Base-by-base conservation (phyloP, 768 basidiomycete genomes). In the Suillus alpinus region DNA sequence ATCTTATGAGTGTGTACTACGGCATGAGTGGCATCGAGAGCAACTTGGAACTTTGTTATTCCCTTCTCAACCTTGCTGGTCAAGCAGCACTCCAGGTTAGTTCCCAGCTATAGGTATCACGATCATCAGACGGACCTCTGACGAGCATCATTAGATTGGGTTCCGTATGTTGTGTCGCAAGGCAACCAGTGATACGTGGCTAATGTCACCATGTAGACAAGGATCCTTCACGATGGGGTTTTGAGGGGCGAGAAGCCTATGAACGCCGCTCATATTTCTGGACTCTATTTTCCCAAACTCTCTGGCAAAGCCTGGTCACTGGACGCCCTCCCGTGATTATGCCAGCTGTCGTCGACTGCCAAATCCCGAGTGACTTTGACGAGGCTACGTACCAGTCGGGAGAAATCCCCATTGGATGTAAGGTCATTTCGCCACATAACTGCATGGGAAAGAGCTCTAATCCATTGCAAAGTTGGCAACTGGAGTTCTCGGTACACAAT, bases 221-320 rank as follows among this genome's bases (percentile, higher is more conserved):
- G 47, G 81, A 83, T 69, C 81, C 83, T 16, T 77, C 78, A 10
- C 70, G 77, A 64, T 85, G 83, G 83, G 75, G 78, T 41, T 76
- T 86, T 51, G 58, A 74, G 49, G 81, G 77, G 13, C 80, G 76
- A 56, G 82, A 83, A 49, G 80, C 78, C 7, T 84, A 85, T 62
- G 80, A 82, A 31, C 76, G 83, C 59, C 78, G 84, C 23, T 72
- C 77, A 8, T 84, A 81, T 71, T 85, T 85, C 69, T 85, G 83
- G 82, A 81, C 81, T 66, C 70, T 85, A 34, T 70, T 83, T 63
- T 59, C 76, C 29, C 78, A 71, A 14, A 75, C 79, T n/a, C 66
- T 83, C 46, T 84, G 83, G 81, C 81, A 82, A 81, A 80, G 81
- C 62, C 50, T 82, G 23, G 71, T 80, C 16, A 80, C 79, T 14